Evolutionary conservation across 768 basidiomycete genomes (phyloP), one percentile per base, ranked within the genome.

Genomic region (Leucocoprinus birnbaumii): DNA sequence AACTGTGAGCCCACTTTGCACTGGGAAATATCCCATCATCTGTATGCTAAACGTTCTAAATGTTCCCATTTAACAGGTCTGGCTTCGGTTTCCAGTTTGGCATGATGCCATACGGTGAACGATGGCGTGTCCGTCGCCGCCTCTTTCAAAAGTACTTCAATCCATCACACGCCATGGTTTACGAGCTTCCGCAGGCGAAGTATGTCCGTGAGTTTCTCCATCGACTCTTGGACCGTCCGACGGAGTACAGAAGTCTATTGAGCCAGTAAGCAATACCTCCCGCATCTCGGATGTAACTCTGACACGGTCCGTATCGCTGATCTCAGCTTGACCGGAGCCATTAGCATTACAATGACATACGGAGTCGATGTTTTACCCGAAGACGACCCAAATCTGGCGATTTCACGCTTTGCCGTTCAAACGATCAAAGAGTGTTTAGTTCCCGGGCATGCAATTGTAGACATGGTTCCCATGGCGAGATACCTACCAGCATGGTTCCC

Each of bases 401-500:
- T 68, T 14, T 66, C 62, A 27, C 59, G 21, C 9, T 19, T 21
- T 3, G 43, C 52, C 5, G 56, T 71, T 3, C 58, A 50, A 1
- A 60, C 60, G 16, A 60, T 71, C 27, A 62, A 59, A 0, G 51
- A 59, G 7, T 65, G 68, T 0, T 59, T 63, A 0, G 51, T 59
- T 3, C 67, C 69, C 2, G 68, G 70, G 0, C 58, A 57, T 2
- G 71, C 63, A 53, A 46, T 72, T 5, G 72, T 75, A 9, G 68
- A 72, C 47, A 56, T 66, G n/a, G 38, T 69, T 10, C 67, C 67
- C 3, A 26, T 47, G 9, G 57, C 80, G 53, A 71, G 71, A 61
- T 66, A 76, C 35, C 58, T 82, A 13, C 80, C 80, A 0, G 65
- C 60, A 25, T 80, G 77, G 76, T 45, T 80, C 13, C 78, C 78